A percentile compares a stretch with the other conserved stretches of the same genome.
These are phyloP conservation scores for Oropetium thomaeum DNA, from an alignment of 176 grass and related monocot species.

Conservation along the genomic window DNA sequence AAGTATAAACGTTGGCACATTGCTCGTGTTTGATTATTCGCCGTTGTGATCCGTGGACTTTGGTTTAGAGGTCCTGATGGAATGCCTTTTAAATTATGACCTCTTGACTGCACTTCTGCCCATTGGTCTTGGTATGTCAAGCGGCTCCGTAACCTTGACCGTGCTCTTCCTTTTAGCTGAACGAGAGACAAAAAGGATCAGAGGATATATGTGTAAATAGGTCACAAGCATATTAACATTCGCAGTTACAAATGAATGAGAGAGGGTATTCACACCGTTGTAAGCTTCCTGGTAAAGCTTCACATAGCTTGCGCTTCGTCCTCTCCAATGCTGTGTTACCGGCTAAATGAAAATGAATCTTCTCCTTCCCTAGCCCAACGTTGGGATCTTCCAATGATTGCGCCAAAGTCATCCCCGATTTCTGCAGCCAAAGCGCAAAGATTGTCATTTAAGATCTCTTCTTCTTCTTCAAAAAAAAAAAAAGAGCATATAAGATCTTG, in stretches of 20 bases:
- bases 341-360: background rate
- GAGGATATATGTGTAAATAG: background rate
- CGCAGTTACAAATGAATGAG: background rate
- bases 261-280: conserved; percentile 40
- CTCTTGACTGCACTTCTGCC: background rate
- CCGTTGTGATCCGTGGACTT: background rate
- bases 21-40: background rate
- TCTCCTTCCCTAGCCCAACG: conserved; percentile 12
- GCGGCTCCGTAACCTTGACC: conserved; percentile 30
- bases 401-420: background rate
- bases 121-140: conserved; percentile 40
- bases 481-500: background rate
- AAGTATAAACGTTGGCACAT: no score
- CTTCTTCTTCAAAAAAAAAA: no score
- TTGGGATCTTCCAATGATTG: conserved; percentile 16
- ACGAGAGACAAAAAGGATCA: background rate
- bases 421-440: conserved; percentile 18
- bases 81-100: background rate
- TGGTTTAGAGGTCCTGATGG: background rate
- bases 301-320: conserved; percentile 46
- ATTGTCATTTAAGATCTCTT: background rate
- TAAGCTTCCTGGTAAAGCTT: conserved; percentile 69
- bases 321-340: conserved; percentile 34
- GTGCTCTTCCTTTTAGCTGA: conserved; percentile 53
- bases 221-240: background rate